Conservation (phyloP, 306 rosid species). For the Clitoria ternatea region DNA sequence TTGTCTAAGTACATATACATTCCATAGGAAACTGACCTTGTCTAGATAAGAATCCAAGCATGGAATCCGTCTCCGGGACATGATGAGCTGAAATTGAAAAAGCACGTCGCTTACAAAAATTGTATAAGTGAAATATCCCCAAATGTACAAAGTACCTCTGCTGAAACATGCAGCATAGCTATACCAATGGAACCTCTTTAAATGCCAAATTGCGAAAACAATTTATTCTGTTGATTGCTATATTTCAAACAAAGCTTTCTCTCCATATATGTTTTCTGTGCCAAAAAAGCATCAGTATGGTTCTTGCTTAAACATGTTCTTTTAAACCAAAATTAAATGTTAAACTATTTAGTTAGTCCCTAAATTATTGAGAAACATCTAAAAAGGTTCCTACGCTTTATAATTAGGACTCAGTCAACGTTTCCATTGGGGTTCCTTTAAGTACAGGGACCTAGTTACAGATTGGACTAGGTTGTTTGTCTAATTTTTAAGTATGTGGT, state of each 20-base stretch:
- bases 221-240: background rate
- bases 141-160: background rate
- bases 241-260: background rate
- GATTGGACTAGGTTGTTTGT: no score
- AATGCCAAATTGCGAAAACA: background rate
- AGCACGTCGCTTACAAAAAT: slow-evolving; percentile 20
- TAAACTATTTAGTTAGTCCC: no score
- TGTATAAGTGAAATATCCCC: background rate
- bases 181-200: background rate
- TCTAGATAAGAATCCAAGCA: slow-evolving; percentile 96
- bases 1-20: background rate
- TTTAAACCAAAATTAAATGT: slow-evolving; percentile 3
- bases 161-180: background rate
- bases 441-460: no score
- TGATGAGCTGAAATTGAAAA: slow-evolving; percentile 64
- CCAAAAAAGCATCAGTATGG: background rate
- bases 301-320: slow-evolving; percentile 15
- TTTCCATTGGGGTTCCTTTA: no score
- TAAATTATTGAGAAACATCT: no score
- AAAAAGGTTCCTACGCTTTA: no score
- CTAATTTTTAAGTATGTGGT: no score
- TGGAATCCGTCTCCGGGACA: slow-evolving; percentile 93
- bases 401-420: no score
- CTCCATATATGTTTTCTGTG: background rate
- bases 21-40: slow-evolving; percentile 50